Conservation (phyloP, 441 rosid genomes). For the Populus hybrid region DNA sequence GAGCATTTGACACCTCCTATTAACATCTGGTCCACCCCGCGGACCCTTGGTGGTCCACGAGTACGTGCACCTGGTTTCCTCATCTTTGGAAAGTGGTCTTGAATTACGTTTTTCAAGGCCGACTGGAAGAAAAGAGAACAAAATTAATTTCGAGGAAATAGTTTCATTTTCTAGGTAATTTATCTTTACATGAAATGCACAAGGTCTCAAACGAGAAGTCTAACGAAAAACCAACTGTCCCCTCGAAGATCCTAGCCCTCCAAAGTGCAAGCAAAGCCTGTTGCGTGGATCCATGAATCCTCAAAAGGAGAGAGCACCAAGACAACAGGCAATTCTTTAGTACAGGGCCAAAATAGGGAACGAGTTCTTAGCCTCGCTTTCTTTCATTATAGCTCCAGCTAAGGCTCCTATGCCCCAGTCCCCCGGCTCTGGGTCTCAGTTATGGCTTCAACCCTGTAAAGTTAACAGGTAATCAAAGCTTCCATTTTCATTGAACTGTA, state of each 20-base stretch:
- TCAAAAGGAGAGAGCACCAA: neutral
- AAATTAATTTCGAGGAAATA: neutral
- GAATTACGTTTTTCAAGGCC: neutral
- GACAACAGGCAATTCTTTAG: neutral
- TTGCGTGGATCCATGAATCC: neutral
- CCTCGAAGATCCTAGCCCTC: neutral
- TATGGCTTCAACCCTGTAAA: neutral
- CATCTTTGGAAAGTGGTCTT: neutral
- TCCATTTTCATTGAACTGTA: neutral
- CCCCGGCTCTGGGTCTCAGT: neutral
- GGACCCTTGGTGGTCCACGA: neutral
- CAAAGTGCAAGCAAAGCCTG: neutral
- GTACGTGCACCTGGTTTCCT: neutral
- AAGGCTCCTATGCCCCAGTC: neutral
- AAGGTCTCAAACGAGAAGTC: neutral
- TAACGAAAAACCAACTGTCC: neutral
- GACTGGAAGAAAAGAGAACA: neutral
- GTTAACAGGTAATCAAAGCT: conserved; percentile 2
- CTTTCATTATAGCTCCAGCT: neutral
- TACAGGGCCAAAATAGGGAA: neutral
- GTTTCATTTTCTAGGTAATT: neutral
- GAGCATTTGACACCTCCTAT: neutral
- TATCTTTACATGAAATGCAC: neutral
- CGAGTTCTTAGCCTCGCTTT: neutral
- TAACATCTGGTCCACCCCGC: neutral